Evolutionary conservation across 2,329 filamentous ascomycete genomes (phyloP).

Genomic region (Ophiostoma triangulosporum): DNA sequence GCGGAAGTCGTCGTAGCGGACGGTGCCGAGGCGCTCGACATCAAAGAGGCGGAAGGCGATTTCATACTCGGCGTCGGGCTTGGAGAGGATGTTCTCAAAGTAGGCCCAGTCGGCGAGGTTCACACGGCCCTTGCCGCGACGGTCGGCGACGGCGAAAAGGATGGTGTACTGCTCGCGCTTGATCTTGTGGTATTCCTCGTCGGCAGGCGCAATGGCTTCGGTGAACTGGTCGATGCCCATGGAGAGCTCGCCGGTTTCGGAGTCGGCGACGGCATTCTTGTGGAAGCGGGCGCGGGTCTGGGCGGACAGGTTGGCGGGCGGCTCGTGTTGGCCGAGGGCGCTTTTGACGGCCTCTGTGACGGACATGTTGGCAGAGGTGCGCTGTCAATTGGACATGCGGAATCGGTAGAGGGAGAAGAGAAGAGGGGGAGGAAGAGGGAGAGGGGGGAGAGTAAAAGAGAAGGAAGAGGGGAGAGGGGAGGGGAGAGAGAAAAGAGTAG

Average conservation of each 20-base stretch:
- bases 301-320: slow-evolving; percentile 46
- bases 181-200: slow-evolving; percentile 96
- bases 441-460: background rate
- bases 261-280: slow-evolving; percentile 61
- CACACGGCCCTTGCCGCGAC: slow-evolving; percentile 57
- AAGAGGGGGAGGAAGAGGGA: background rate
- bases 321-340: slow-evolving; percentile 46
- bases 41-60: slow-evolving; percentile 97
- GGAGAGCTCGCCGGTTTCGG: slow-evolving; percentile 60
- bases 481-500: background rate
- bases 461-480: background rate
- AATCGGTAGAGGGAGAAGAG: background rate
- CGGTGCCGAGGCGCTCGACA: slow-evolving; percentile 64
- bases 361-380: background rate
- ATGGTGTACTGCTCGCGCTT: slow-evolving; percentile 89
- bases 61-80: slow-evolving; percentile 96
- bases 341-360: slow-evolving; percentile 63
- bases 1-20: slow-evolving; percentile 84
- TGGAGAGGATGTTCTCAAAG: slow-evolving; percentile 86
- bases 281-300: slow-evolving; percentile 67
- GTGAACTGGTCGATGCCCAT: slow-evolving; percentile 84
- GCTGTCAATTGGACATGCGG: background rate
- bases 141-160: slow-evolving; percentile 84
- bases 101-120: slow-evolving; percentile 76
- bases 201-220: slow-evolving; percentile 70